Evolutionary conservation across 164 flowering plant genomes (phyloP), one percentile per base, ranked within the genome.

Genomic region (Cinnamomum chago): DNA sequence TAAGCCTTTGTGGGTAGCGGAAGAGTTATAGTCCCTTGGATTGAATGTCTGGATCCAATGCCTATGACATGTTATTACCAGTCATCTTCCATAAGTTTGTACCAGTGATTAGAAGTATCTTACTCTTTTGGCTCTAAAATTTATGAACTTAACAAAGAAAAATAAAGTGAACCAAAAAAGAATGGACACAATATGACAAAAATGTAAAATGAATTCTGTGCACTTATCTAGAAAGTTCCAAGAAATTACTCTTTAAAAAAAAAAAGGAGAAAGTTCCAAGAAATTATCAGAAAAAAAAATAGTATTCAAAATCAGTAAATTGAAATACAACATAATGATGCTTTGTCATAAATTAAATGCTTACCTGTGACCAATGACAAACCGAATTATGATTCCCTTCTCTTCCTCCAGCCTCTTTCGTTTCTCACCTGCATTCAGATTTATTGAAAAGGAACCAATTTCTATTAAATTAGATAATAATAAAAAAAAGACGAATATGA

Each of bases 331-430:
- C 17, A 13, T 52, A 13, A 12, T 13, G 58, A 2, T 17, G 18
- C 14, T 2, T 13, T 52, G 0, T 27, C 9, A 52, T 15, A 75
- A 66, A 10, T 71, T 27, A 52, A 52, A 62, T 62, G 58, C 85
- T 50, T 58, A 92, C 99, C 99, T 90, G 88, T 95, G 99, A 73
- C 97, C 97, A 72, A 95, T 95, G 68, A 92, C 94, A 82, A 95
- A 95, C 28, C 99, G 94, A 73, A 88, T 79, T 35, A 95, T 78
- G 72, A 95, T 92, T 72, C 99, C 99, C 79, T 95, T 95, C 84
- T 95, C 99, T 82, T 93, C 93, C 80, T 94, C 98, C 75, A 95
- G 88, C 85, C 82, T 90, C 87, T 86, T 92, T 82, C 90, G 86
- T 75, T 89, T 87, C 9, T 88, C 95, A 72, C 94, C 97, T 92